Percentiles rank a stretch among this genome's conserved stretches.
Evolutionary conservation across 257 asterid species (phyloP).

Genomic region (Nemophila menziesii): DNA sequence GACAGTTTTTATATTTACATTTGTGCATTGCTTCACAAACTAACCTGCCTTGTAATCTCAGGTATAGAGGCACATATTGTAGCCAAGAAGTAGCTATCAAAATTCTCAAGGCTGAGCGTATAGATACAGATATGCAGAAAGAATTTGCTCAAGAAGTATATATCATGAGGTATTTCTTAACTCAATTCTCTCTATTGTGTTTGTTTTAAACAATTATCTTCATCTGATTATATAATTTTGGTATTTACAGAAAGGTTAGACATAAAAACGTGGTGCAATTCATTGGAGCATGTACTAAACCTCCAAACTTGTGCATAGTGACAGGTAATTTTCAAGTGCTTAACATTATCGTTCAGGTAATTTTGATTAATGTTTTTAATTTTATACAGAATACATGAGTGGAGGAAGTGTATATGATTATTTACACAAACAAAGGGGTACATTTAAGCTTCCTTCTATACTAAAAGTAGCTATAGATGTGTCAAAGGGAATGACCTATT

Average conservation of each 20-base stretch:
- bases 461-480: slow-evolving; percentile 91
- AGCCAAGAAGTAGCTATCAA: slow-evolving; percentile 94
- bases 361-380: slow-evolving; percentile 15
- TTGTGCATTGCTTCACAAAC: slow-evolving; percentile 13
- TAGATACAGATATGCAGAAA: slow-evolving; percentile 68
- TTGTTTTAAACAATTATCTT: not conserved
- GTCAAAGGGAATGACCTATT: slow-evolving; percentile 92
- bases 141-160: slow-evolving; percentile 98
- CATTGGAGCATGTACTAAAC: slow-evolving; percentile 92
- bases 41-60: slow-evolving; percentile 16
- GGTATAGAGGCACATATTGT: slow-evolving; percentile 77
- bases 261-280: slow-evolving; percentile 96
- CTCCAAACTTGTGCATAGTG: slow-evolving; percentile 86
- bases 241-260: slow-evolving; percentile 79
- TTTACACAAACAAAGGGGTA: slow-evolving; percentile 88
- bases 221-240: slow-evolving; percentile 12
- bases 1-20: slow-evolving; percentile 5
- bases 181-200: not conserved
- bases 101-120: slow-evolving; percentile 84
- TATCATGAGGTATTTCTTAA: slow-evolving; percentile 71
- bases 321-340: slow-evolving; percentile 45
- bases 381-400: slow-evolving; percentile 66
- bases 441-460: slow-evolving; percentile 74
- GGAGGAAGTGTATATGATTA: slow-evolving; percentile 97
- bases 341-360: not conserved